phyloP scores from a whole-genome alignment of 106 monocot species.

The Vanilla planifolia region DNA sequence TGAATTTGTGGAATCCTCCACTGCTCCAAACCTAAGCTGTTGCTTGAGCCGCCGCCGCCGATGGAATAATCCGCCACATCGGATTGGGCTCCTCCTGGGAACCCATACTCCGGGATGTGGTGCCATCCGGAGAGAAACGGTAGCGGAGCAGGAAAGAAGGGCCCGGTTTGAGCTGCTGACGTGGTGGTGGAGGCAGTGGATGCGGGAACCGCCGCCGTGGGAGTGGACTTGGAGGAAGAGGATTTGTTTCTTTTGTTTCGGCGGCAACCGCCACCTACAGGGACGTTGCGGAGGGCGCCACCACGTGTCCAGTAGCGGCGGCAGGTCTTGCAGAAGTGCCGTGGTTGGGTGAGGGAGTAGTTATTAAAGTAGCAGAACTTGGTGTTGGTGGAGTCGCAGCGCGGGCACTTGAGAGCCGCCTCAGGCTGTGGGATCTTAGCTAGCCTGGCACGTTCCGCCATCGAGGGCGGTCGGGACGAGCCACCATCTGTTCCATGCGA shows the following conservation, averaged over 20 bases:
- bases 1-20: constrained; percentile 37
- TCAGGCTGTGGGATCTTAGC: constrained; percentile 58
- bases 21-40: constrained; percentile 24
- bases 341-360: constrained; percentile 60
- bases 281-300: constrained; percentile 57
- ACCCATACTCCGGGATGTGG: constrained; percentile 17
- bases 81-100: constrained; percentile 17
- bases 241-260: constrained; percentile 42
- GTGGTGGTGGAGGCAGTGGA: constrained; percentile 13
- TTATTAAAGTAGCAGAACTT: constrained; percentile 62
- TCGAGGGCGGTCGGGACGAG: constrained; percentile 26
- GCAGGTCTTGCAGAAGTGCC: constrained; percentile 76
- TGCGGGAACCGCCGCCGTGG: not conserved
- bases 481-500: not conserved
- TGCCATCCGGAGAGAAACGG: constrained; percentile 36
- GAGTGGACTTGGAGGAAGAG: constrained; percentile 3
- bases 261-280: constrained; percentile 65
- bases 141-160: constrained; percentile 10
- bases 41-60: not conserved
- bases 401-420: constrained; percentile 40
- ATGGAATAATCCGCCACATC: constrained; percentile 17
- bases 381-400: constrained; percentile 57
- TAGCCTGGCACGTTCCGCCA: constrained; percentile 53
- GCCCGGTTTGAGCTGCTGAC: not conserved
- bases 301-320: constrained; percentile 73